phyloP scores from a whole-genome alignment of 108 stramenopile genomes.

The Asterionellopsis glacialis region DNA sequence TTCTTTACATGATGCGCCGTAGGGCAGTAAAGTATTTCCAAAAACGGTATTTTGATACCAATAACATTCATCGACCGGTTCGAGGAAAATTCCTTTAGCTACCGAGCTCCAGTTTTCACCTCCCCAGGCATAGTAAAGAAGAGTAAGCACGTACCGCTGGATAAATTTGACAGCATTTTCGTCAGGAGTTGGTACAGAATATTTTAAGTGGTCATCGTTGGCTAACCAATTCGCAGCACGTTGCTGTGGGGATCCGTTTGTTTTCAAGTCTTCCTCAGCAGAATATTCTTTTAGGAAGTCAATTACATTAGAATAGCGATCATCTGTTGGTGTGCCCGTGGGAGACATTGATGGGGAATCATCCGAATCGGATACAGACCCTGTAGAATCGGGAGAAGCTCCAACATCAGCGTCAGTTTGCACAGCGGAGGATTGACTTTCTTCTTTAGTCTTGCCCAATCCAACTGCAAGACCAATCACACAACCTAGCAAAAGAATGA shows the following conservation, averaged over 20 bases:
- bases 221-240: constrained; percentile 18
- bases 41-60: constrained; percentile 14
- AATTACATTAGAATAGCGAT: too few species aligned
- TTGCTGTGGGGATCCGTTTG: constrained; percentile 9
- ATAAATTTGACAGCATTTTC: constrained; percentile 24
- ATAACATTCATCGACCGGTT: constrained; percentile 20
- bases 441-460: not conserved
- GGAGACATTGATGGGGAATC: too few species aligned
- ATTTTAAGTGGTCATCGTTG: constrained; percentile 1
- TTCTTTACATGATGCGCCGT: too few species aligned
- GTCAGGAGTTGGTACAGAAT: not conserved
- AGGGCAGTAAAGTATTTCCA: not conserved
- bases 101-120: constrained; percentile 32
- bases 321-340: too few species aligned
- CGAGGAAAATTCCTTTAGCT: constrained; percentile 10
- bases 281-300: not conserved
- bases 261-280: constrained; percentile 6
- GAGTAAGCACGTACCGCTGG: constrained; percentile 33
- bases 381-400: too few species aligned
- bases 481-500: constrained; percentile 8
- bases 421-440: not conserved
- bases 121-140: constrained; percentile 33
- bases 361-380: too few species aligned
- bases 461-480: constrained; percentile 15
- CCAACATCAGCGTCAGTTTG: too few species aligned